Conservation (phyloP, 805 yeast species). For the Metschnikowia rubicola region DNA sequence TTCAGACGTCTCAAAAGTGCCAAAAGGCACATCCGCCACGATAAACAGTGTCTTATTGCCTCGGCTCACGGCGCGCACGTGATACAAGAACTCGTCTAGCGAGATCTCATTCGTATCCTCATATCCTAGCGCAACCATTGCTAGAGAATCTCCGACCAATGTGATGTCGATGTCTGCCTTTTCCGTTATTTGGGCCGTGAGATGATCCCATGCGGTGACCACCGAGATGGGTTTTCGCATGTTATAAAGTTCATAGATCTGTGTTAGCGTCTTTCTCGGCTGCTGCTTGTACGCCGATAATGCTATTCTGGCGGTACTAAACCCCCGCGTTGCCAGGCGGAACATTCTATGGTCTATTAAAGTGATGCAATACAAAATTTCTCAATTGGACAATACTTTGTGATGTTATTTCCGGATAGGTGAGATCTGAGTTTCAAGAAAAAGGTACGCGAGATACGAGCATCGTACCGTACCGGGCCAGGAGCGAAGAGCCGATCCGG, state of each 20-base stretch:
- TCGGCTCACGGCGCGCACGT: constrained; percentile 70
- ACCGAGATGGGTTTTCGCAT: constrained; percentile 31
- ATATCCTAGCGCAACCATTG: constrained; percentile 88
- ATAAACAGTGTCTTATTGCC: constrained; percentile 65
- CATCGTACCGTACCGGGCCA: too few species aligned
- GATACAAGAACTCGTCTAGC: constrained; percentile 76
- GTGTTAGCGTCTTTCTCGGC: constrained; percentile 13
- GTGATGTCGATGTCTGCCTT: constrained; percentile 63
- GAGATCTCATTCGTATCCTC: constrained; percentile 69
- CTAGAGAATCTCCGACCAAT: constrained; percentile 87
- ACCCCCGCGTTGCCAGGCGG: constrained; percentile 7
- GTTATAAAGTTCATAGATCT: constrained; percentile 8
- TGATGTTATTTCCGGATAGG: too few species aligned
- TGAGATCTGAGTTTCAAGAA: too few species aligned
- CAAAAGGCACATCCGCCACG: constrained; percentile 87
- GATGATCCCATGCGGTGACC: constrained; percentile 86
- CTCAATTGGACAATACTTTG: too few species aligned
- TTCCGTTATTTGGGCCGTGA: constrained; percentile 70
- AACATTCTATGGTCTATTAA: constrained; percentile 3
- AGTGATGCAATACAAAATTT: too few species aligned
- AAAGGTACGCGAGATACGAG: too few species aligned
- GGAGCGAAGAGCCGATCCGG: too few species aligned
- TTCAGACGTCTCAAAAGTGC: constrained; percentile 66
- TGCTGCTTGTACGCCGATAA: constrained; percentile 10
- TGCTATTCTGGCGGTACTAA: constrained; percentile 1